phyloP scores from a whole-genome alignment of 2,329 filamentous ascomycete genomes.

The Talaromyces sp. region DNA sequence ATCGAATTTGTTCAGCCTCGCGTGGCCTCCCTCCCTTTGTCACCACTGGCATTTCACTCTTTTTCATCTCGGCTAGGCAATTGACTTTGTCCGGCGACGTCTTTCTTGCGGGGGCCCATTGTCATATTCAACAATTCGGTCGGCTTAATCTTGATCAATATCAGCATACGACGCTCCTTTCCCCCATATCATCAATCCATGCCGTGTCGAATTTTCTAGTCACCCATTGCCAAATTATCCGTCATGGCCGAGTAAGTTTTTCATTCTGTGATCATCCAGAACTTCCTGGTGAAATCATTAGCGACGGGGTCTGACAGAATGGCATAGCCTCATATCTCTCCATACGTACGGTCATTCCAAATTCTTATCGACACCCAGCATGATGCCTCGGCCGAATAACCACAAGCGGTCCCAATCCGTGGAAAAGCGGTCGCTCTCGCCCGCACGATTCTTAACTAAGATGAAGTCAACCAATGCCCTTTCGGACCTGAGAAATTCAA shows the following conservation, averaged over 20 bases:
- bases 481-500: constrained; percentile 22
- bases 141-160: neutral
- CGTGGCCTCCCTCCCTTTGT: neutral
- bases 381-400: constrained; percentile 29
- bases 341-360: constrained; percentile 29
- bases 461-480: constrained; percentile 41
- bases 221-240: constrained; percentile 9
- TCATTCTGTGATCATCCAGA: neutral
- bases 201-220: constrained; percentile 15
- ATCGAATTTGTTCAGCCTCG: neutral
- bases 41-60: neutral
- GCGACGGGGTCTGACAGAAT: constrained; percentile 1
- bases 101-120: neutral
- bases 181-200: neutral
- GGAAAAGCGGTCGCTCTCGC: constrained; percentile 27
- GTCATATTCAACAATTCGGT: neutral
- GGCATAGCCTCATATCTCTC: constrained; percentile 31
- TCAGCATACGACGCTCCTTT: neutral
- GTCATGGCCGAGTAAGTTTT: constrained; percentile 36
- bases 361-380: constrained; percentile 31
- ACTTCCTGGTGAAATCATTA: neutral
- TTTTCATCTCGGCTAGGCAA: neutral
- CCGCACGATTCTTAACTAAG: constrained; percentile 35
- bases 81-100: neutral
- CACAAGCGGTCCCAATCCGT: constrained; percentile 34